A percentile compares a stretch with the other conserved stretches of the same genome.
Evolutionary conservation across 257 asterid genomes (phyloP).

Genomic region (Scutellaria barbata): DNA sequence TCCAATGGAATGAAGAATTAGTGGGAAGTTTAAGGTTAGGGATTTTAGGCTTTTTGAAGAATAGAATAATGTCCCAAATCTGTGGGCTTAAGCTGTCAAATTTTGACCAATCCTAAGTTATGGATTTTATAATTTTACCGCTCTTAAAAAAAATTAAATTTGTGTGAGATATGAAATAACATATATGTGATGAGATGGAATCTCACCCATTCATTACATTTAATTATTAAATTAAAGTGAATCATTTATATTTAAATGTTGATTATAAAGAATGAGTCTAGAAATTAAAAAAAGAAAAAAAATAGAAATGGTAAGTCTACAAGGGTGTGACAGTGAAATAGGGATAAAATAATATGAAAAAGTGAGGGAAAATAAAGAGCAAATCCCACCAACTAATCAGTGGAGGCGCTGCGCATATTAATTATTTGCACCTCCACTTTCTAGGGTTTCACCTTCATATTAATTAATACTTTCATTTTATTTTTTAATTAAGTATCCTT

Average conservation of each 20-base stretch:
- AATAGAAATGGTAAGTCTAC: conserved; percentile 11
- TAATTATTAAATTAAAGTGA: not conserved
- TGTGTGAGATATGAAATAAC: too few relatives aligned
- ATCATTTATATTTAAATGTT: not conserved
- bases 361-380: conserved; percentile 30
- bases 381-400: conserved; percentile 50
- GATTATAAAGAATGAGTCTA: not conserved
- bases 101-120: too few relatives aligned
- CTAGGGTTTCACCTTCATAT: conserved; percentile 41
- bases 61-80: conserved; percentile 36
- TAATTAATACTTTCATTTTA: too few relatives aligned
- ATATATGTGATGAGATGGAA: too few relatives aligned
- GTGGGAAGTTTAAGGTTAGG: conserved; percentile 45
- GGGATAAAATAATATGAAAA: too few relatives aligned
- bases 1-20: conserved; percentile 34
- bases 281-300: not conserved
- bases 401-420: conserved; percentile 33
- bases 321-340: conserved; percentile 21
- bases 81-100: conserved; percentile 25
- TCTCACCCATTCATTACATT: too few relatives aligned
- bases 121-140: too few relatives aligned
- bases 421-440: conserved; percentile 47
- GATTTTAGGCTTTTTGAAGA: conserved; percentile 26
- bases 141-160: too few relatives aligned
- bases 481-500: too few relatives aligned